Base-by-base conservation (phyloP, 2,329 filamentous ascomycete species). In the Coniochaeta ligniaria region DNA sequence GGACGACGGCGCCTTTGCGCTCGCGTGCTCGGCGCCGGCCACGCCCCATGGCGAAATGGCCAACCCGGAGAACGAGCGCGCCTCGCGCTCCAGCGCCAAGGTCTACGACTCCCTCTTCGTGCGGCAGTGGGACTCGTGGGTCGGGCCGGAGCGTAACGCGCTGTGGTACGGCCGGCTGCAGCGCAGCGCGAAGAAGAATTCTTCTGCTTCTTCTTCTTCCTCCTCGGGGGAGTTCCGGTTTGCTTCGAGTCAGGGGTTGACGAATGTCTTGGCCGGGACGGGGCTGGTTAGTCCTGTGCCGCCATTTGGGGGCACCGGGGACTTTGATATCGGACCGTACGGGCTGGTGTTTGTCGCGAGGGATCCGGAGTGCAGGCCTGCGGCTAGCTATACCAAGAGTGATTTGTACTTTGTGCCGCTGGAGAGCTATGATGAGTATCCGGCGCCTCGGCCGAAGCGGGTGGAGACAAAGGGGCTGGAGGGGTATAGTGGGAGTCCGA, bases 111-210 rank as follows among this genome's bases (percentile, higher is more conserved):
- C 83, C 56, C 83, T 93, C 28, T 95, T 91, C 68, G 89, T 91
- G 31, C 84, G 91, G 16, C 90, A 96, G 69, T 96, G 91, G 91
- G 91, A 96, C 70, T 74, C 81, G n/a, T 96, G 88, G 75, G 78
- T 86, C 28, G 85, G 83, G 0, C 82, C 86, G 54, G 87, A 90
- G 67, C 85, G 82, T 63, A 88, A 87, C 67, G 83, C 88, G 2
- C 80, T 96, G 31, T 95, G 88, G 80, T 90, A 91, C 33, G 87
- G 87, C 35, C 81, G 82, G 6, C 71, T 95, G 56, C 76, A 73
- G 65, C 77, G 76, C 69, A 9, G 5, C 28, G 73, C 70, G 38
- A 71, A 72, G 16, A 73, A 66, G 16, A 60, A 65, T n/a, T 83
- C 52, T n/a, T 47, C 43, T 47, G 5, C 43, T 24, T 5, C 20